Evolutionary conservation across 116 monocot species (phyloP).

Genomic region (Trichopus zeylanicus): DNA sequence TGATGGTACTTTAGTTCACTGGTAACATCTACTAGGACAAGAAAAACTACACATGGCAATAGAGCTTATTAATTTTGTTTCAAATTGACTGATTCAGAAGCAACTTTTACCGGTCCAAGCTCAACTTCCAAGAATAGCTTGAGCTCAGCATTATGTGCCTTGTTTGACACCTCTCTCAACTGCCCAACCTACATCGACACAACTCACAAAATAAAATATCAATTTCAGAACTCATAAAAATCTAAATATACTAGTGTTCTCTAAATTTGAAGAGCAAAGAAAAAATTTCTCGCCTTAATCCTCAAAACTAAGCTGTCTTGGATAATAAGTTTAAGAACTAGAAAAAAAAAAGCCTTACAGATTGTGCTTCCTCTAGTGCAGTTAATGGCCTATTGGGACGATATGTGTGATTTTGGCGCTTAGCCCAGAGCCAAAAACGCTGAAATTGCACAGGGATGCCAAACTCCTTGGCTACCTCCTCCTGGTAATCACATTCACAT

Average conservation of each 20-base stretch:
- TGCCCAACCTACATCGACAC: conserved; percentile 62
- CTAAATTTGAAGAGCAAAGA: too few species aligned
- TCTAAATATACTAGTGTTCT: too few species aligned
- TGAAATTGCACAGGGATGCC: conserved; percentile 86
- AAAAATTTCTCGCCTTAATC: too few species aligned
- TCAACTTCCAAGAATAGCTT: conserved; percentile 93
- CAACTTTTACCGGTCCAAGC: conserved; percentile 58
- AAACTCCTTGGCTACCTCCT: conserved; percentile 96
- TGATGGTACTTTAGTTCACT: not conserved
- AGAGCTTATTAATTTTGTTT: too few species aligned
- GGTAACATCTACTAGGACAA: too few species aligned
- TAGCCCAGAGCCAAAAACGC: conserved; percentile 98
- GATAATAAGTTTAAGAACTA: too few species aligned
- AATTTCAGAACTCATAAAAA: too few species aligned
- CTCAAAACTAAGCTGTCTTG: too few species aligned
- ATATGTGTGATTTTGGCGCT: conserved; percentile 98
- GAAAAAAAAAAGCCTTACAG: conserved; percentile 48
- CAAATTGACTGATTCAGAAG: conserved; percentile 5
- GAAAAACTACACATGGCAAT: too few species aligned
- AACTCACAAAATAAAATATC: not conserved
- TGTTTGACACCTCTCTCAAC: conserved; percentile 84
- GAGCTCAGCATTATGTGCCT: conserved; percentile 90
- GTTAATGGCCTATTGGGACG: conserved; percentile 94
- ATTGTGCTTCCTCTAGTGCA: conserved; percentile 85
- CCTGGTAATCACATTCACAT: conserved; percentile 38